Percentiles rank a stretch among this genome's conserved stretches.
phyloP scores from a whole-genome alignment of 2,329 filamentous ascomycete genomes.

The Microcyclosporella mali region DNA sequence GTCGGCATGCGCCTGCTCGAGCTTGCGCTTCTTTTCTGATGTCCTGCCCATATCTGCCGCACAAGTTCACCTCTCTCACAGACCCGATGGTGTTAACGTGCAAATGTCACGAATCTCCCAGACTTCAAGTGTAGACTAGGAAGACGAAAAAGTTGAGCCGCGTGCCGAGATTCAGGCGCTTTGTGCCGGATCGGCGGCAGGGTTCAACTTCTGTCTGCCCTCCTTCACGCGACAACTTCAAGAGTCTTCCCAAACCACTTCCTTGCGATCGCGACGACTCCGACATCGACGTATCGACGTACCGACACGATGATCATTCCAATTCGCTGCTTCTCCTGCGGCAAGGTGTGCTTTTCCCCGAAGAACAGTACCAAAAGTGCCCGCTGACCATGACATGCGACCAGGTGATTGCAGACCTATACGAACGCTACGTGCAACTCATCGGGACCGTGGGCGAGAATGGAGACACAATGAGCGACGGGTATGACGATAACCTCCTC shows the following conservation, averaged over 20 bases:
- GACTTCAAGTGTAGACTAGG: not conserved
- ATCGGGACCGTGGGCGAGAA: constrained; percentile 71
- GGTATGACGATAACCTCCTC: too few species aligned
- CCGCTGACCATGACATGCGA: constrained; percentile 4
- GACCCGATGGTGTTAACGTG: too few species aligned
- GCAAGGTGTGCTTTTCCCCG: constrained; percentile 64
- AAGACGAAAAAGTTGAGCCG: constrained; percentile 3
- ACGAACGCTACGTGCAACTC: constrained; percentile 89
- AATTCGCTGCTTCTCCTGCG: constrained; percentile 96
- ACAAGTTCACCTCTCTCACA: too few species aligned
- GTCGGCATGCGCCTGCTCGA: constrained; percentile 15
- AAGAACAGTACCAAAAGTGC: not conserved
- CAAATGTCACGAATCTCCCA: too few species aligned
- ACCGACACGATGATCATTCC: constrained; percentile 84
- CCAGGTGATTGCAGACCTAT: constrained; percentile 92
- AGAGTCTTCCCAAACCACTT: not conserved
- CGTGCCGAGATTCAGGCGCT: not conserved
- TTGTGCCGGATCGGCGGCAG: too few species aligned
- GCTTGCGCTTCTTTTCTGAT: constrained; percentile 18
- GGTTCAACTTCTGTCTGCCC: not conserved
- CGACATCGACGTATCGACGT: not conserved
- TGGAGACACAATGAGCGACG: constrained; percentile 53
- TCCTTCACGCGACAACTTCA: not conserved
- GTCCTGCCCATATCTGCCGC: constrained; percentile 15
- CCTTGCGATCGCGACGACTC: not conserved